These are phyloP conservation scores for Ganoderma leucocontextum DNA, from an alignment of 1,284 basidiomycete species.

Conservation along the genomic window DNA sequence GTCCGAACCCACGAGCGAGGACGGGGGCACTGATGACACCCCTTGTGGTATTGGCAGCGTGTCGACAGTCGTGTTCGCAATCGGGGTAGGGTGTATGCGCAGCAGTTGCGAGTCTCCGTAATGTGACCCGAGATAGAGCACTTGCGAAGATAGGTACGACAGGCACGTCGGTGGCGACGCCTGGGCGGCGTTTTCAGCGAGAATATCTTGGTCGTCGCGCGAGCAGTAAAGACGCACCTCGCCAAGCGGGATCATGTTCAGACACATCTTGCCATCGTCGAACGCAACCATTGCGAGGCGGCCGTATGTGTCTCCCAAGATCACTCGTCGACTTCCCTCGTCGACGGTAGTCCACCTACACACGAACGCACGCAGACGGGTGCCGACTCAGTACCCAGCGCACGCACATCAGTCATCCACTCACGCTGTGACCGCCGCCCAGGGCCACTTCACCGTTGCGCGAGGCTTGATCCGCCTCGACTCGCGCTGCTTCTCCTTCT, in stretches of 20 bases:
- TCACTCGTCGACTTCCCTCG: constrained; percentile 53
- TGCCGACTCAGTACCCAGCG: constrained; percentile 1
- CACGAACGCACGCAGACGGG: constrained; percentile 1
- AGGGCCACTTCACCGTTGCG: constrained; percentile 73
- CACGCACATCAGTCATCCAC: constrained; percentile 30
- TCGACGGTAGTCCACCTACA: constrained; percentile 60
- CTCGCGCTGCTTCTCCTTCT: constrained; percentile 65
- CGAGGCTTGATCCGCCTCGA: constrained; percentile 59
- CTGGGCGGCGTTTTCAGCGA: constrained; percentile 47
- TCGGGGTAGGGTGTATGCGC: constrained; percentile 58
- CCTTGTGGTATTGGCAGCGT: constrained; percentile 60
- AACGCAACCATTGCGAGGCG: constrained; percentile 72
- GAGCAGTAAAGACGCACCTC: constrained; percentile 56
- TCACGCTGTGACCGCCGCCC: constrained; percentile 71
- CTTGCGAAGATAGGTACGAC: constrained; percentile 77
- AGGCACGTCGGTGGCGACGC: constrained; percentile 80
- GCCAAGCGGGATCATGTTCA: constrained; percentile 78
- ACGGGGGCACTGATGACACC: constrained; percentile 50
- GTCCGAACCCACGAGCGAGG: constrained; percentile 24
- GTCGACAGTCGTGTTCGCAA: constrained; percentile 49
- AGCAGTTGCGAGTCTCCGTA: constrained; percentile 85
- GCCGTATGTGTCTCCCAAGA: constrained; percentile 86
- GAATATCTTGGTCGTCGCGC: neutral
- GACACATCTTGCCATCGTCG: constrained; percentile 54
- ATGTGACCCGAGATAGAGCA: constrained; percentile 87